phyloP scores from a whole-genome alignment of 306 rosid species.

The Lathyrus oleraceus region DNA sequence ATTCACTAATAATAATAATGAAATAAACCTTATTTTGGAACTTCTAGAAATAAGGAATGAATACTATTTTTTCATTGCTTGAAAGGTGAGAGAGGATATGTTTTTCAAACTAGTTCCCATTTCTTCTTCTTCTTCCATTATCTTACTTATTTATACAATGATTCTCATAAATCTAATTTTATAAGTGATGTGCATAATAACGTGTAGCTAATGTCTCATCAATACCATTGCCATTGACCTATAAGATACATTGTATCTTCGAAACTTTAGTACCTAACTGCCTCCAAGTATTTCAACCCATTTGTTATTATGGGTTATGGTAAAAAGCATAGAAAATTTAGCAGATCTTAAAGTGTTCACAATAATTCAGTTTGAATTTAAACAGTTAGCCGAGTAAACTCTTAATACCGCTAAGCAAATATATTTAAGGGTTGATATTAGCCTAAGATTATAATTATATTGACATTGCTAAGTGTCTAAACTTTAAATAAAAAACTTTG shows the following conservation, averaged over 20 bases:
- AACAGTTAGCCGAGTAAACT: too few relatives aligned
- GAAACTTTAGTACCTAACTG: neutral
- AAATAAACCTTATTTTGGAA: neutral
- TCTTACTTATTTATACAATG: neutral
- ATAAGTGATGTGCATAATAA: neutral
- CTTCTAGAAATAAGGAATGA: neutral
- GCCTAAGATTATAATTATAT: too few relatives aligned
- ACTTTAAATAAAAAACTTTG: too few relatives aligned
- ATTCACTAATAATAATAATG: neutral
- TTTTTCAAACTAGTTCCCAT: neutral
- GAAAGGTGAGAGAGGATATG: neutral
- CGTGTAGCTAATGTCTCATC: neutral
- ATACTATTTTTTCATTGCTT: neutral
- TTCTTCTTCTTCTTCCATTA: neutral
- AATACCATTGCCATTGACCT: constrained; percentile 13
- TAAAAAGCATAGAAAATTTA: neutral
- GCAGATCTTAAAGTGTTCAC: too few relatives aligned
- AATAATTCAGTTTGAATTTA: too few relatives aligned
- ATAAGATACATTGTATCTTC: constrained; percentile 8
- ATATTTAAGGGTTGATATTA: too few relatives aligned
- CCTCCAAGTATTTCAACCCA: neutral
- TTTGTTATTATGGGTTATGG: neutral
- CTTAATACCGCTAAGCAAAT: too few relatives aligned
- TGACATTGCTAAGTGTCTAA: too few relatives aligned
- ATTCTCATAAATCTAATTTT: neutral